phyloP scores from a whole-genome alignment of 805 yeast genomes.

The Zygoascus ofunaensis region DNA sequence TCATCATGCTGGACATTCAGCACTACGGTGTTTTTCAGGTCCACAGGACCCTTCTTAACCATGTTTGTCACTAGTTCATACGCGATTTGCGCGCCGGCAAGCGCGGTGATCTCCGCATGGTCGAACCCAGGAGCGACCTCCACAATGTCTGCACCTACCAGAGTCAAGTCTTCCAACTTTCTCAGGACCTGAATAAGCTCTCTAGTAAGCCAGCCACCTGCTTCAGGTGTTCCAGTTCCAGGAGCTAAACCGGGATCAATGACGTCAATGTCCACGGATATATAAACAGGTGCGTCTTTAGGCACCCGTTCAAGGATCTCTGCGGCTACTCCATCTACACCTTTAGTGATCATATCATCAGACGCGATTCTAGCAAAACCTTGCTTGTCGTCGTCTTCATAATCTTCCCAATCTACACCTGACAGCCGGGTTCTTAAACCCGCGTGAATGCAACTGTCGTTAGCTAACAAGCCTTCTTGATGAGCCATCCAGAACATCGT shows the following conservation, averaged over 20 bases:
- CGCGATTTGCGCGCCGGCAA: slow-evolving; percentile 58
- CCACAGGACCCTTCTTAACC: slow-evolving; percentile 48
- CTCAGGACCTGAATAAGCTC: slow-evolving; percentile 54
- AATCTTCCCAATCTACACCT: slow-evolving; percentile 51
- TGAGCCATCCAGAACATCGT: slow-evolving; percentile 78
- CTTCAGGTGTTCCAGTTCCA: slow-evolving; percentile 73
- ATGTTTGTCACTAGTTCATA: slow-evolving; percentile 64
- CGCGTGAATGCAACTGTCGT: slow-evolving; percentile 56
- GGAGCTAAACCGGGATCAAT: slow-evolving; percentile 69
- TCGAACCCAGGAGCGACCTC: slow-evolving; percentile 65
- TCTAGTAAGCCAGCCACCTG: slow-evolving; percentile 63
- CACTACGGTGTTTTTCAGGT: slow-evolving; percentile 3
- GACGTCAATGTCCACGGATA: slow-evolving; percentile 68
- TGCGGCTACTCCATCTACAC: slow-evolving; percentile 50
- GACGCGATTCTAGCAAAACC: slow-evolving; percentile 63
- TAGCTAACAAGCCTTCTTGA: slow-evolving; percentile 53
- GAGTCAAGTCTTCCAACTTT: slow-evolving; percentile 47
- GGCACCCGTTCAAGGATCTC: slow-evolving; percentile 49
- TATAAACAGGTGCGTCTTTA: slow-evolving; percentile 55
- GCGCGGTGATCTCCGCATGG: slow-evolving; percentile 49
- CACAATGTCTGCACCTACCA: slow-evolving; percentile 71
- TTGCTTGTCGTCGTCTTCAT: slow-evolving; percentile 55
- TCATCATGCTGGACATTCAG: neutral
- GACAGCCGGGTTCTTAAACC: slow-evolving; percentile 68
- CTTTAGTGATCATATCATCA: slow-evolving; percentile 65